Percentiles rank a stretch among this genome's conserved stretches.
phyloP scores from a whole-genome alignment of 176 grass and related monocot species.

The Urochloa ruziziensis region DNA sequence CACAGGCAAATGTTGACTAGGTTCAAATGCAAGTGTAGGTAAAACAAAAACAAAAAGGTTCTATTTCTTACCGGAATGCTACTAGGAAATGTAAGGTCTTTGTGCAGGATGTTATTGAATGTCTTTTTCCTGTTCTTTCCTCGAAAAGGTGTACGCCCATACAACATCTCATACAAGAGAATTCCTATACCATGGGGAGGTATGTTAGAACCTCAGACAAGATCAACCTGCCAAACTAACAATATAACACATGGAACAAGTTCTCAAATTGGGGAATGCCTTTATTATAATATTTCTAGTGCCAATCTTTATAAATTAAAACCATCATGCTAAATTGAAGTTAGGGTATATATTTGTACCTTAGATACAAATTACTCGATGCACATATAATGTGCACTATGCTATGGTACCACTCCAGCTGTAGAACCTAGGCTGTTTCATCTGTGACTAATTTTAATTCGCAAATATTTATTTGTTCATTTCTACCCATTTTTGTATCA shows the following conservation, averaged over 20 bases:
- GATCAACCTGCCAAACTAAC: background rate
- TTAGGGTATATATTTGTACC: background rate
- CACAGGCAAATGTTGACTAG: background rate
- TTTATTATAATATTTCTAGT: background rate
- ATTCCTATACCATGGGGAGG: conserved; percentile 64
- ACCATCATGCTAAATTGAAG: background rate
- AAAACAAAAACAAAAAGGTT: background rate
- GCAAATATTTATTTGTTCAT: background rate
- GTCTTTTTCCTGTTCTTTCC: conserved; percentile 96
- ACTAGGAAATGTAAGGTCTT: conserved; percentile 93
- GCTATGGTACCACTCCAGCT: background rate
- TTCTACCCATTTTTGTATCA: background rate
- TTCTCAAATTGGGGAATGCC: background rate
- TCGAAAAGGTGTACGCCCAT: conserved; percentile 96
- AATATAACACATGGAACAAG: conserved; percentile 10
- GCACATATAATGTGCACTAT: background rate
- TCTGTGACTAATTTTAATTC: background rate
- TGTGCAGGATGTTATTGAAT: conserved; percentile 88
- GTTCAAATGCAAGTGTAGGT: background rate
- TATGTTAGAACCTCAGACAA: conserved; percentile 14
- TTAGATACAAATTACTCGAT: background rate
- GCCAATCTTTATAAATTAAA: background rate
- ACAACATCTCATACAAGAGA: conserved; percentile 96
- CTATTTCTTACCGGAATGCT: conserved; percentile 80
- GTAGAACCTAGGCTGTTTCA: background rate